Percentiles rank a stretch among this genome's conserved stretches.
Evolutionary conservation across 495 filamentous ascomycete species (phyloP).

Genomic region (Viridothelium virens): DNA sequence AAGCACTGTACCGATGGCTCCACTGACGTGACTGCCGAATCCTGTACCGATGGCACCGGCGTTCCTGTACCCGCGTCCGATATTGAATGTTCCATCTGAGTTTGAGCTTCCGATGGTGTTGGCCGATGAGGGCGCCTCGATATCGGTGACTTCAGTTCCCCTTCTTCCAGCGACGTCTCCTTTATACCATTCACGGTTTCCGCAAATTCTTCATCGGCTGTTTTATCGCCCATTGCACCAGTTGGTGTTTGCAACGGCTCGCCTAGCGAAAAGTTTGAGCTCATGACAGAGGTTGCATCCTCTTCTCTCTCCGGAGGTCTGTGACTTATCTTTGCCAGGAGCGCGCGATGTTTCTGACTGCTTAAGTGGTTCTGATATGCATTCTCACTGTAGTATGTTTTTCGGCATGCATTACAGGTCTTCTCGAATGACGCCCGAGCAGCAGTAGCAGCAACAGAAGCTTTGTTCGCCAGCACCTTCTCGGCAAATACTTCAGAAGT

Average conservation of each 20-base stretch:
- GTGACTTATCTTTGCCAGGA: constrained; percentile 41
- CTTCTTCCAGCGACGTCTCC: constrained; percentile 59
- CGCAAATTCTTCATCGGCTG: constrained; percentile 66
- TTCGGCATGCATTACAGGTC: constrained; percentile 71
- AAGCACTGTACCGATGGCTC: constrained; percentile 59
- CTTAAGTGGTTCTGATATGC: constrained; percentile 87
- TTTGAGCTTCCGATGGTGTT: constrained; percentile 43
- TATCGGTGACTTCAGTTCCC: constrained; percentile 33
- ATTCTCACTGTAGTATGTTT: constrained; percentile 92
- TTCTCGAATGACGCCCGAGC: constrained; percentile 86
- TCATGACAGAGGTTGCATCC: constrained; percentile 80
- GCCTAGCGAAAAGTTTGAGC: constrained; percentile 84
- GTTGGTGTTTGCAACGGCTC: constrained; percentile 56
- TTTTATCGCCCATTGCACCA: constrained; percentile 47
- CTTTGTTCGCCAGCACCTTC: constrained; percentile 90
- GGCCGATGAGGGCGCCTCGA: constrained; percentile 50
- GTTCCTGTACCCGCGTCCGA: constrained; percentile 19
- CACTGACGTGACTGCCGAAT: constrained; percentile 11
- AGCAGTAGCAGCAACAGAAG: constrained; percentile 69
- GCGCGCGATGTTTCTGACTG: constrained; percentile 81
- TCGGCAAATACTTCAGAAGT: constrained; percentile 90
- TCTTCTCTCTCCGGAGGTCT: constrained; percentile 39
- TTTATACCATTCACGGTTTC: constrained; percentile 73
- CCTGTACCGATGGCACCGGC: not conserved
- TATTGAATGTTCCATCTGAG: constrained; percentile 37